Base-by-base conservation (phyloP, 2,329 filamentous ascomycete genomes). In the Penicillium sp. region DNA sequence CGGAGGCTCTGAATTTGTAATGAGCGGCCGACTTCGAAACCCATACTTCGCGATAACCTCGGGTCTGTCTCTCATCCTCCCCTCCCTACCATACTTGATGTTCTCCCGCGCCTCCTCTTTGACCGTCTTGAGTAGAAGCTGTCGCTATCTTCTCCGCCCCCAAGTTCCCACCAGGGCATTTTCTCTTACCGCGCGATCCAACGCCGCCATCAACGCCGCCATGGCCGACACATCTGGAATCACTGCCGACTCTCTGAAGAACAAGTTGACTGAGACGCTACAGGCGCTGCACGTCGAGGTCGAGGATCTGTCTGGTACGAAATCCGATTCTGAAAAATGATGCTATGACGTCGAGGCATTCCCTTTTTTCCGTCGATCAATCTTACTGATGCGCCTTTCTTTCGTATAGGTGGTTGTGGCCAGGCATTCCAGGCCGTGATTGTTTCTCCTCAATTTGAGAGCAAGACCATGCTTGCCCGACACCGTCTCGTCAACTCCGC, bases 231-330 rank as follows among this genome's bases (percentile, higher is more conserved):
- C 83, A 46, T 79, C 80, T 32, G 82, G 81, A 59, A 87, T 96
- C 67, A 93, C 91, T 42, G 86, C 91, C 56, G 85, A 86, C 36
- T 83, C 81, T 46, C 81, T 97, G 51, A 86, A 83, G 68, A 77
- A 79, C 42, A 89, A 88, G 56, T 82, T 97, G 63, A 82, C 80
- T 36, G 79, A 88, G 64, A 85, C 86, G 61, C 80, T 97, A 51
- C 81, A 85, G 54, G 91, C 92, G 21, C 81, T 82, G 27, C 85
- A 95, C 77, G 91, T 96, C 60, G 87, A 94, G 67, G 91, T 97
- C 64, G 89, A 90, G 61, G 93, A 97, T 77, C 86, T 96, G 81
- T 96, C 92, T 61, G 93, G 92, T 96, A 83, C 55, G 79, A 16
- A 39, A 40, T 29, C 24, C 24, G 24, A 27, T 27, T 27, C 4